These are phyloP conservation scores for Trichocladium uniseriatum DNA, from an alignment of 495 filamentous ascomycete species.

Conservation along the genomic window DNA sequence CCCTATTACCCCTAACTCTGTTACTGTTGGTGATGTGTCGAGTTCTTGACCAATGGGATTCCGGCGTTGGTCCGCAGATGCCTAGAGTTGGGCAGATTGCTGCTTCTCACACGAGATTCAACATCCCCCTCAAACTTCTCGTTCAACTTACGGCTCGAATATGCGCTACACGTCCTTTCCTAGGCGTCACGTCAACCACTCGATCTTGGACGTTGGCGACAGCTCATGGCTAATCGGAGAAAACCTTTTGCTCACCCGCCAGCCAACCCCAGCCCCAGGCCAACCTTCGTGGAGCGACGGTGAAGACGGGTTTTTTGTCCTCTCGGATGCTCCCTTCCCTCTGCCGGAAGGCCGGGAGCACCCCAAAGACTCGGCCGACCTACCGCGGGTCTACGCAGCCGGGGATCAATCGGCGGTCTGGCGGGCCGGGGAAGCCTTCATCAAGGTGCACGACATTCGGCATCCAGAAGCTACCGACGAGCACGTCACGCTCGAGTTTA, in stretches of 20 bases:
- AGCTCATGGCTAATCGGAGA: constrained; percentile 9
- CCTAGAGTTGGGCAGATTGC: too few species aligned
- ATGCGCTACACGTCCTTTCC: neutral
- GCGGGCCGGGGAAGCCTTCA: constrained; percentile 10
- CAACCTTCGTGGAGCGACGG: constrained; percentile 12
- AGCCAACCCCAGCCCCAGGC: neutral
- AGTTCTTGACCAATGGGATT: too few species aligned
- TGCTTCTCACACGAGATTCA: too few species aligned
- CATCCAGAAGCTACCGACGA: neutral
- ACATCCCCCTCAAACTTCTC: too few species aligned
- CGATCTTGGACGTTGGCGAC: neutral
- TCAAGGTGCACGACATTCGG: constrained; percentile 1
- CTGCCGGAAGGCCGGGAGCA: neutral
- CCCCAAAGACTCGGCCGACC: neutral
- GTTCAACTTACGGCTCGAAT: too few species aligned
- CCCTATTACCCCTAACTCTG: too few species aligned
- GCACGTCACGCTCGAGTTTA: constrained; percentile 10
- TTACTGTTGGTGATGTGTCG: too few species aligned
- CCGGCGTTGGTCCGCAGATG: too few species aligned
- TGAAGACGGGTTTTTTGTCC: constrained; percentile 4
- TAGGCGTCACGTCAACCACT: constrained; percentile 2
- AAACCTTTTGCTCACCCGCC: constrained; percentile 6
- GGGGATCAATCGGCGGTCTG: constrained; percentile 9
- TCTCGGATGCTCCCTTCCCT: constrained; percentile 3
- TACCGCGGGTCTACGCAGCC: constrained; percentile 3